phyloP scores from a whole-genome alignment of 176 grass and related monocot species.

The Cymbopogon citratus region DNA sequence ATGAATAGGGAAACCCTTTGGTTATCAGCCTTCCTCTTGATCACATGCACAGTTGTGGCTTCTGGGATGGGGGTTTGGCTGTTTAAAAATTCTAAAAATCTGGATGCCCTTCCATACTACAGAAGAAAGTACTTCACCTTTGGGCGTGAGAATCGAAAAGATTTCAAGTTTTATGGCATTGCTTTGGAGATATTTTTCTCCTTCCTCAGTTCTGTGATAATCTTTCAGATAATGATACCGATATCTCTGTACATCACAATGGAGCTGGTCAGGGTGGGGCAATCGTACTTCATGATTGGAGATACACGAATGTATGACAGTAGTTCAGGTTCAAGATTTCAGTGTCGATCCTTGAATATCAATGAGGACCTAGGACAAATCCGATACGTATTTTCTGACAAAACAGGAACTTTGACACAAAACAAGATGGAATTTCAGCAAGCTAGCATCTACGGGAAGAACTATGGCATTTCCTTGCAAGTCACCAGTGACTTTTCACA shows the following conservation, averaged over 20 bases:
- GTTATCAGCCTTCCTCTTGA: slow-evolving; percentile 93
- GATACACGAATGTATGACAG: slow-evolving; percentile 89
- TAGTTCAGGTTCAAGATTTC: slow-evolving; percentile 92
- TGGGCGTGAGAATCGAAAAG: slow-evolving; percentile 74
- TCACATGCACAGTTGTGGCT: slow-evolving; percentile 91
- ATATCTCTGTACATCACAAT: slow-evolving; percentile 99
- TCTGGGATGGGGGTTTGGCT: slow-evolving; percentile 98
- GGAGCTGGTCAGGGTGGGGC: slow-evolving; percentile 78
- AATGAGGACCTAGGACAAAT: slow-evolving; percentile 98
- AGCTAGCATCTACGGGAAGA: slow-evolving; percentile 82
- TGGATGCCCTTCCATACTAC: slow-evolving; percentile 89
- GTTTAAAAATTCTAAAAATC: slow-evolving; percentile 65
- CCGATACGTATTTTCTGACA: slow-evolving; percentile 95
- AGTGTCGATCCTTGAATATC: slow-evolving; percentile 98
- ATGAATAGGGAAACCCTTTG: slow-evolving; percentile 99
- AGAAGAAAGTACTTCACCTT: slow-evolving; percentile 83
- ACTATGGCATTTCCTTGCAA: slow-evolving; percentile 77
- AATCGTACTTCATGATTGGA: slow-evolving; percentile 99
- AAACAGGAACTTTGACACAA: slow-evolving; percentile 95
- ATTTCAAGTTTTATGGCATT: slow-evolving; percentile 90
- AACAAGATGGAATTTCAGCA: slow-evolving; percentile 98
- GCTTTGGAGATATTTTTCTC: slow-evolving; percentile 97
- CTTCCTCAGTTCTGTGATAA: slow-evolving; percentile 98
- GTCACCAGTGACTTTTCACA: slow-evolving; percentile 41
- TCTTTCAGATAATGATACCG: slow-evolving; percentile 99